phyloP scores from a whole-genome alignment of 1,139 yeast species.

The Kurtzmaniella quercitrusa region DNA sequence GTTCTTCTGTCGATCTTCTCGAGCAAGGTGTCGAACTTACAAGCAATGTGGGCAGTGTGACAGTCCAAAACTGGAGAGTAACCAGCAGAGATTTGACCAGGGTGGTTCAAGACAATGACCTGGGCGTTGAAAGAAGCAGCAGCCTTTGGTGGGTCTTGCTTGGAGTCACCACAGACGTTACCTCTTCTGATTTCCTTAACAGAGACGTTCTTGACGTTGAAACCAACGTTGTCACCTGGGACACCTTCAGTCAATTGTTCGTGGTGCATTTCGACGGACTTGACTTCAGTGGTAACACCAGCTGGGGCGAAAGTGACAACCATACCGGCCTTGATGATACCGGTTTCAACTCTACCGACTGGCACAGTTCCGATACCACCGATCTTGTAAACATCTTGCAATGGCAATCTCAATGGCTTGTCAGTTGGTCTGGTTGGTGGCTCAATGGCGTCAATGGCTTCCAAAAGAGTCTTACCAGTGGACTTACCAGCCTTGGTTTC shows the following conservation, averaged over 20 bases:
- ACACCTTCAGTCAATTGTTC: slow-evolving; percentile 79
- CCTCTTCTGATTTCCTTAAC: slow-evolving; percentile 93
- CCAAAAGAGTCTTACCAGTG: slow-evolving; percentile 84
- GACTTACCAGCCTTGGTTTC: slow-evolving; percentile 76
- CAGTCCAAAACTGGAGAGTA: slow-evolving; percentile 92
- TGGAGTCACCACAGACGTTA: slow-evolving; percentile 93
- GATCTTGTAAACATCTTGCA: slow-evolving; percentile 90
- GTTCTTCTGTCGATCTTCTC: slow-evolving; percentile 94
- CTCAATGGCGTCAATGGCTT: slow-evolving; percentile 83
- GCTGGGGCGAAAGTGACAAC: slow-evolving; percentile 88
- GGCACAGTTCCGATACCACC: slow-evolving; percentile 94
- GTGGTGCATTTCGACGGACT: slow-evolving; percentile 91
- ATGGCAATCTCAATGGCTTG: slow-evolving; percentile 88
- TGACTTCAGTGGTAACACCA: slow-evolving; percentile 88
- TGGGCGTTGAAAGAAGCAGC: slow-evolving; percentile 83
- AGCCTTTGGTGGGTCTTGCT: slow-evolving; percentile 89
- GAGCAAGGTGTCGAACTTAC: slow-evolving; percentile 26
- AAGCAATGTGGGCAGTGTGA: slow-evolving; percentile 94
- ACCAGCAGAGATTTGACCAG: slow-evolving; percentile 91
- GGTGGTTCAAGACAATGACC: slow-evolving; percentile 88
- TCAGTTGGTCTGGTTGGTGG: slow-evolving; percentile 83
- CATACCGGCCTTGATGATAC: slow-evolving; percentile 90
- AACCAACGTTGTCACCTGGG: slow-evolving; percentile 94
- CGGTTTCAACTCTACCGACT: slow-evolving; percentile 93
- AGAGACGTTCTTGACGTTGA: slow-evolving; percentile 93